Conservation (phyloP, 192 early-diverging fungal species). For the Rhizophagus sp. region DNA sequence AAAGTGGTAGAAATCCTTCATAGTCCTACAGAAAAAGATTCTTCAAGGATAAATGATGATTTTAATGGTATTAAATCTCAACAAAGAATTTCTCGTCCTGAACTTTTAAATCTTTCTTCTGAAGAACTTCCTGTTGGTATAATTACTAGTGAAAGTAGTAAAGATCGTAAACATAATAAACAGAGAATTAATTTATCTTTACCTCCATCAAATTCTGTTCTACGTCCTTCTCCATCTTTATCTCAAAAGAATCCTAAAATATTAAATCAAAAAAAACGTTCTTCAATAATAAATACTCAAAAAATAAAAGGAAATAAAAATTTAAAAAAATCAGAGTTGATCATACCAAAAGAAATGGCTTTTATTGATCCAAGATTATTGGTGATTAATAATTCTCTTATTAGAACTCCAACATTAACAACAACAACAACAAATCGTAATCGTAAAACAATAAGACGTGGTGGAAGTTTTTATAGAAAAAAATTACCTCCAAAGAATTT, state of each 20-base stretch:
- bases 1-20: constrained; percentile 3
- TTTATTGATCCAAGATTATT: constrained; percentile 17
- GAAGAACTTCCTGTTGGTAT: background rate
- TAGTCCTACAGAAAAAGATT: constrained; percentile 10
- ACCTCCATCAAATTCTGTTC: background rate
- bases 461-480: background rate
- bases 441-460: too few relatives aligned
- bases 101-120: background rate
- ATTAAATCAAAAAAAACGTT: background rate
- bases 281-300: background rate
- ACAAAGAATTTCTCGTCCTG: background rate
- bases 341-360: background rate
- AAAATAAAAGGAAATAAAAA: constrained; percentile 11
- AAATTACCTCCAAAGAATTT: background rate
- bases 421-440: background rate
- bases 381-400: background rate
- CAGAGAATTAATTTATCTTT: background rate
- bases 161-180: background rate
- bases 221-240: background rate
- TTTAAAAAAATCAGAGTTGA: background rate
- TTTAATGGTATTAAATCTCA: background rate
- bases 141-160: too few relatives aligned
- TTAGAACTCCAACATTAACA: background rate
- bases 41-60: background rate
- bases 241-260: background rate